Evolutionary conservation across 352 stramenopile genomes (phyloP).

Genomic region (Globisporangium acanthophoron): DNA sequence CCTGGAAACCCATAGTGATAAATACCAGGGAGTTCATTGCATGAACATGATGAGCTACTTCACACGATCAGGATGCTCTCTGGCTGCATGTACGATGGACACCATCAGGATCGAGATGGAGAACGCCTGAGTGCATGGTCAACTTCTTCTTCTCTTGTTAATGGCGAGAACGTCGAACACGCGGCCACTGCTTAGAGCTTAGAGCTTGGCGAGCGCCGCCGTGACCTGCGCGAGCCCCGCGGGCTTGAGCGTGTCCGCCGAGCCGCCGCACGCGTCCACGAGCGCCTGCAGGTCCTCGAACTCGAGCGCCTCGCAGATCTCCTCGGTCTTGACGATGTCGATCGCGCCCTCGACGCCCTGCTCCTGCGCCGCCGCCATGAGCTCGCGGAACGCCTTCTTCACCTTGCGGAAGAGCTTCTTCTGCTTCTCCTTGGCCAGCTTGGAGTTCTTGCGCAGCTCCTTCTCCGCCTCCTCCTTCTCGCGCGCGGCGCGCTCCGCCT

Average conservation of each 20-base stretch:
- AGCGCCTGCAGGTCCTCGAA: constrained; percentile 68
- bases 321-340: constrained; percentile 70
- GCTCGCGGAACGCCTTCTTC: constrained; percentile 81
- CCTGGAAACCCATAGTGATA: no score
- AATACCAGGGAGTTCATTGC: no score
- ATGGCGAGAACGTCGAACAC: no score
- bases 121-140: no score
- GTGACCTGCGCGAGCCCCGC: constrained; percentile 50
- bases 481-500: constrained; percentile 33
- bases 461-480: constrained; percentile 73
- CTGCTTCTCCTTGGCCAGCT: constrained; percentile 78
- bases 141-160: no score
- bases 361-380: constrained; percentile 59
- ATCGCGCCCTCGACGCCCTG: constrained; percentile 52
- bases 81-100: no score
- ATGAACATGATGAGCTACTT: no score
- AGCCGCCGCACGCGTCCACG: constrained; percentile 50
- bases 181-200: constrained; percentile 1
- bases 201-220: constrained; percentile 42
- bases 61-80: no score
- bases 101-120: no score
- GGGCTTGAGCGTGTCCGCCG: constrained; percentile 43
- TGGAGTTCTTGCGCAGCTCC: constrained; percentile 57
- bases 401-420: constrained; percentile 82
- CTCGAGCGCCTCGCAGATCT: constrained; percentile 63